Conservation (phyloP, 805 yeast genomes). For the Wickerhamiella azyma region DNA sequence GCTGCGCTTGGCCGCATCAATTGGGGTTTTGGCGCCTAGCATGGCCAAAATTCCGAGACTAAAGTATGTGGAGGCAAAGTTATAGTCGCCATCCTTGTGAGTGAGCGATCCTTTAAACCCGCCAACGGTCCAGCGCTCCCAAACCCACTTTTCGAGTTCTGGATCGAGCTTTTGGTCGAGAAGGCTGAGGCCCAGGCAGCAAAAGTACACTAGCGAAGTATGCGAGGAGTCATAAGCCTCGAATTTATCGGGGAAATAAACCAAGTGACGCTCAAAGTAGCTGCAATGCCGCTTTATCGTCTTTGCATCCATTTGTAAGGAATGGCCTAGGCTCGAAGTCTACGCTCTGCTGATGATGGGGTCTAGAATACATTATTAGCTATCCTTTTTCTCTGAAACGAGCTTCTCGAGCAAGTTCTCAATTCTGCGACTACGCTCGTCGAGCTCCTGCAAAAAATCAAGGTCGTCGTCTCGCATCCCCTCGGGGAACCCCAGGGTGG, state of each 20-base stretch:
- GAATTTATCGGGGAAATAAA: constrained; percentile 12
- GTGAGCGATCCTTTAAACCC: constrained; percentile 50
- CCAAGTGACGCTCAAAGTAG: constrained; percentile 15
- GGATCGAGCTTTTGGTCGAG: constrained; percentile 6
- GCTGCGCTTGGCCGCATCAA: constrained; percentile 27
- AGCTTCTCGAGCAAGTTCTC: constrained; percentile 8
- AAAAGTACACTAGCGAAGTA: constrained; percentile 15
- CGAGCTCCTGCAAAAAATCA: constrained; percentile 6
- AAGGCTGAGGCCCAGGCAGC: constrained; percentile 13
- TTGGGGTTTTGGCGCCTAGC: constrained; percentile 33
- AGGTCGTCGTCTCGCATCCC: constrained; percentile 1
- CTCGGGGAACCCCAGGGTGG: not conserved
- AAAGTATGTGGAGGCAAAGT: constrained; percentile 63
- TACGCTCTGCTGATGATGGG: not conserved
- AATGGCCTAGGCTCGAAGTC: not conserved
- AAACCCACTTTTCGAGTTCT: not conserved
- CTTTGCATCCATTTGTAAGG: not conserved
- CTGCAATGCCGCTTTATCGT: constrained; percentile 3
- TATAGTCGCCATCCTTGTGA: constrained; percentile 42
- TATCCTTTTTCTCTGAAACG: not conserved
- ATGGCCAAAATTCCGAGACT: constrained; percentile 45
- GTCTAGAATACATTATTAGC: not conserved
- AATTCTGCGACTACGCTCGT: constrained; percentile 4
- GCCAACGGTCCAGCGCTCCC: constrained; percentile 17
- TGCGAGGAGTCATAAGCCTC: constrained; percentile 17